A percentile compares a stretch with the other conserved stretches of the same genome.
Conservation (phyloP, 2,329 filamentous ascomycete genomes). For the Graphilbum ipis-grandicollis region DNA sequence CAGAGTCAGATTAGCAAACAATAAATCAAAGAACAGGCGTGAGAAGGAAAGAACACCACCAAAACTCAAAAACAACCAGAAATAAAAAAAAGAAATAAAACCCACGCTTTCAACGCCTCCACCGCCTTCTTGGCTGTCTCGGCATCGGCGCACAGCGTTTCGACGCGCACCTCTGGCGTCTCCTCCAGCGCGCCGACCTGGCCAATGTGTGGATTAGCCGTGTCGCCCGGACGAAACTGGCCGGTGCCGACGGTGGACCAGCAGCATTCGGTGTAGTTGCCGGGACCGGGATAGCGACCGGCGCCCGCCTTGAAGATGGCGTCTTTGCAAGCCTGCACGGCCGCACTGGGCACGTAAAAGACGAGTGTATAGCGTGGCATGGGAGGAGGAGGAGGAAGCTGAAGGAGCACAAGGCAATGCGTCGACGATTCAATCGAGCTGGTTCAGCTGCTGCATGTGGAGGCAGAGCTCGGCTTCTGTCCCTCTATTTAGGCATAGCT, state of each 20-base stretch:
- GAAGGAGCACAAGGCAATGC: too few species aligned
- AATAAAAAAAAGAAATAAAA: too few species aligned
- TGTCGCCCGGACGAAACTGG: slow-evolving; percentile 46
- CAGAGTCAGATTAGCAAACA: slow-evolving; percentile 7
- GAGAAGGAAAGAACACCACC: too few species aligned
- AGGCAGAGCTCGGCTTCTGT: too few species aligned
- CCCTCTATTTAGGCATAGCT: too few species aligned
- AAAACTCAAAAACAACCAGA: too few species aligned
- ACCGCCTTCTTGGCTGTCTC: slow-evolving; percentile 40
- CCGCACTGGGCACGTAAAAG: slow-evolving; percentile 29
- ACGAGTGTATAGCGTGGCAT: slow-evolving; percentile 19
- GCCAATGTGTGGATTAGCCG: slow-evolving; percentile 47
- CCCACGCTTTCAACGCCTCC: slow-evolving; percentile 46
- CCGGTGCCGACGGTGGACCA: slow-evolving; percentile 36
- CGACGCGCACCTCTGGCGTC: slow-evolving; percentile 42
- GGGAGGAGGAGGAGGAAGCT: too few species aligned
- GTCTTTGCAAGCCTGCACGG: slow-evolving; percentile 30
- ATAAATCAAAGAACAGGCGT: not conserved
- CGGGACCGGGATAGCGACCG: slow-evolving; percentile 28
- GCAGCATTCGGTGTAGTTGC: slow-evolving; percentile 38
- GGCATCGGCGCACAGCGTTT: slow-evolving; percentile 43
- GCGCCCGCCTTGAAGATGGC: slow-evolving; percentile 42
- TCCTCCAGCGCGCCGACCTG: slow-evolving; percentile 32
- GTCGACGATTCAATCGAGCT: too few species aligned
- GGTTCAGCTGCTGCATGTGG: too few species aligned